Evolutionary conservation across 257 asterid species (phyloP), one percentile per base, ranked within the genome.

Genomic region (Craterostigma plantagineum): DNA sequence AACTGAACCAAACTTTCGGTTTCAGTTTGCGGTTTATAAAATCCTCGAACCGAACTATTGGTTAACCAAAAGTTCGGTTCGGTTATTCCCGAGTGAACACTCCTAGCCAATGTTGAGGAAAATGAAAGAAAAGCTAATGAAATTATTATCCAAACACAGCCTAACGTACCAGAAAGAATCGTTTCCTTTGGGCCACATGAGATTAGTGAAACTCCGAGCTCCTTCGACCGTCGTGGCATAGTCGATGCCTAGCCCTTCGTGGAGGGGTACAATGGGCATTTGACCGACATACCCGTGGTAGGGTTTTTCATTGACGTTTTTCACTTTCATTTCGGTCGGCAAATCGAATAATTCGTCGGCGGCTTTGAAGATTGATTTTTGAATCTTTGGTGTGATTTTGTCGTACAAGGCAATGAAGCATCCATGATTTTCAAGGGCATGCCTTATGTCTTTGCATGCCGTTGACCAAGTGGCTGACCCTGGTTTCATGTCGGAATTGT

Each of bases 211-310:
- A 46, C 49, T 60, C 48, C 63, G 67, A 53, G 66, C 74, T 23
- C 71, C 91, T 43, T 76, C 60, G 15, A 44, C 27, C 16, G 81
- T 73, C 50, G 74, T 73, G 35, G 91, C 78, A 45, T 76, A 71
- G 39, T 80, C 91, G 15, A 80, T 70, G 14, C 93, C 93, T 33
- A 73, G 40, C 45, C 75, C 77, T 60, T 80, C 93, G n/a, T 80
- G 68, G 50, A 76, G 76, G 35, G 93, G 93, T 35, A 76, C 68
- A 53, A 70, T 54, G 49, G 93, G 70, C 18, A 73, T 57, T 53
- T 70, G 81, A 13, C 93, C 93, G 34, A 80, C 77, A 36, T 80
- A 80, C 33, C 93, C 91, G 59, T 80, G 93, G 62, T 73, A 80
- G 35, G 93, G 91, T 23, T 73, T 80, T 27, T 62, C 91, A 9